Base-by-base conservation (phyloP, 768 basidiomycete species). In the Boletus reticuloceps region DNA sequence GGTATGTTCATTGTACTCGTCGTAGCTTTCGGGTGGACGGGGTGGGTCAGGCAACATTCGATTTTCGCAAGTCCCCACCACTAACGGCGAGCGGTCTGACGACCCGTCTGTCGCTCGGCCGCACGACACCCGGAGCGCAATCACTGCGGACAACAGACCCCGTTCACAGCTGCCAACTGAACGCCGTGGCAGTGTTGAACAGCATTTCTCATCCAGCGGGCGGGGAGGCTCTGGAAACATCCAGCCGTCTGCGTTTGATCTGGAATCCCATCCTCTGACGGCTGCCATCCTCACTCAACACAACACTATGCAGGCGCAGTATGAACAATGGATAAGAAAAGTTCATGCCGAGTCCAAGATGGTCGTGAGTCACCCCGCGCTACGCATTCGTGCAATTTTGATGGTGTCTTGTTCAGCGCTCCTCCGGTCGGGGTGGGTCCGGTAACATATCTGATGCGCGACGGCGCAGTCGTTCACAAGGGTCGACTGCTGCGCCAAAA, bases 161-260 rank as follows among this genome's bases (percentile, higher is more conserved):
- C 36, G 16, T 25, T 34, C 40, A 20, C 51, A 47, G 3, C 10
- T 13, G 19, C n/a, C 29, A 2, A 6, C 27, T 29, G 39, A 42
- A 25, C 47, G n/a, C 3, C 27, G 37, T 0, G 13, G 19, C 16
- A 13, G 12, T n/a, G 53, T 41, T 0, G 22, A 29, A 12, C 31
- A 14, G n/a, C 53, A 58, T n/a, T 58, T 63, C 48, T 55, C 34
- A 9, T 69, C 65, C 8, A 63, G 60, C 7, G 68, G 67, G 5
- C 58, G 67, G 11, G 67, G 67, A 0, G 67, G 68, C 6, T 52
- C 59, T 17, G 67, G 67, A 34, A 69, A 69, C 43, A 58, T 69
- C 34, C 63, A 59, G 29, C 44, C 34, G 0, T 48, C 49, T 29
- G 22, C 54, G 4, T 29, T 34, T 8, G 32, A n/a, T 44, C 42